phyloP scores from a whole-genome alignment of 2,329 filamentous ascomycete species.

The Ascosphaera aggregata region DNA sequence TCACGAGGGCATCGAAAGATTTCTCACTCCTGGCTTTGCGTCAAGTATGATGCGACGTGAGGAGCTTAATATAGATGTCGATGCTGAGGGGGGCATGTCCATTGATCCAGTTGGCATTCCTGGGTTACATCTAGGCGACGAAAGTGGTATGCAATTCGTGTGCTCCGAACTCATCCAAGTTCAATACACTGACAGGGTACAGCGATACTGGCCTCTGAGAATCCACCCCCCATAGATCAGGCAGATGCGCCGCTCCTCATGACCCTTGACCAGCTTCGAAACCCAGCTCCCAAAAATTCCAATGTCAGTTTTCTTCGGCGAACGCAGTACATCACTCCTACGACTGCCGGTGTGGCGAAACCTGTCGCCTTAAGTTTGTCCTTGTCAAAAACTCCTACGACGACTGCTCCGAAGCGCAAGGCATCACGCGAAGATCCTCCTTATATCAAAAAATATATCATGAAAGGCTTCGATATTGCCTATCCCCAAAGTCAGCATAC shows the following conservation, averaged over 20 bases:
- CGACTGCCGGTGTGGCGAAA: conserved; percentile 8
- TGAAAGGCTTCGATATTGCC: conserved; percentile 41
- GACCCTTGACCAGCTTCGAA: conserved; percentile 63
- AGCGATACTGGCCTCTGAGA: conserved; percentile 65
- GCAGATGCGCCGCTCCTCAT: conserved; percentile 67
- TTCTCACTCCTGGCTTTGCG: conserved; percentile 75
- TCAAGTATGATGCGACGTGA: conserved; percentile 77
- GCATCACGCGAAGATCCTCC: conserved; percentile 30
- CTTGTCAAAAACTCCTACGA: too few relatives aligned
- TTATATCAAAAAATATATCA: conserved; percentile 35
- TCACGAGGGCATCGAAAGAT: conserved; percentile 74
- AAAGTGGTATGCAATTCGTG: conserved; percentile 42
- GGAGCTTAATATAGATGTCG: conserved; percentile 85
- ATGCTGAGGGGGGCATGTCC: conserved; percentile 95
- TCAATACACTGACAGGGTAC: conserved; percentile 3
- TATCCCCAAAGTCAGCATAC: conserved; percentile 36
- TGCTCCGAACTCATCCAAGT: neutral
- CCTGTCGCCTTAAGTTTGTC: too few relatives aligned
- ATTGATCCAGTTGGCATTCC: conserved; percentile 89
- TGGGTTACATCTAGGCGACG: conserved; percentile 83
- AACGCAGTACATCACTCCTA: conserved; percentile 63
- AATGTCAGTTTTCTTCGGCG: conserved; percentile 84
- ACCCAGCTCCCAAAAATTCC: conserved; percentile 50
- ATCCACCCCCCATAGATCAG: conserved; percentile 50
- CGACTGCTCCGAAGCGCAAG: conserved; percentile 11